Conservation (phyloP, 2,329 filamentous ascomycete genomes). For the Pseudogymnoascus sp. region DNA sequence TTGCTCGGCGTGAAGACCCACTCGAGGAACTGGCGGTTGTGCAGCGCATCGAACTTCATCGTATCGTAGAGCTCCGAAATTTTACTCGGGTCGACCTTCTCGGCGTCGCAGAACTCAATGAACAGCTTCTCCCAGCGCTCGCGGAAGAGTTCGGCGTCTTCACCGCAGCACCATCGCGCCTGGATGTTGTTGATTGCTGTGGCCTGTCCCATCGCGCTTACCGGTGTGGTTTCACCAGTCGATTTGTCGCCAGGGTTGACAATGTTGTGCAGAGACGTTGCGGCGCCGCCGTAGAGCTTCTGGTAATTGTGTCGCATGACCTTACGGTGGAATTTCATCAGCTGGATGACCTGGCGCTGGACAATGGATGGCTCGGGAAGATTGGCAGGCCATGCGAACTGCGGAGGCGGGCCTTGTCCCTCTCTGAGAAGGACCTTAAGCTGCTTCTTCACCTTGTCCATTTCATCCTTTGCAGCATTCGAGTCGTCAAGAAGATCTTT, state of each 20-base stretch:
- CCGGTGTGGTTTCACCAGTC: slow-evolving; percentile 33
- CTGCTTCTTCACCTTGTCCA: slow-evolving; percentile 99
- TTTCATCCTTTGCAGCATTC: slow-evolving; percentile 96
- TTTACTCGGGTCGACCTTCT: slow-evolving; percentile 98
- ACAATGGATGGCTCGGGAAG: slow-evolving; percentile 93
- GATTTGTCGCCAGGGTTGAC: slow-evolving; percentile 39
- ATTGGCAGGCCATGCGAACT: slow-evolving; percentile 96
- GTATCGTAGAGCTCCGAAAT: slow-evolving; percentile 98
- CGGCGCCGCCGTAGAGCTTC: slow-evolving; percentile 62
- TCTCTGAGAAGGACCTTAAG: slow-evolving; percentile 85
- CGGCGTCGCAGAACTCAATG: slow-evolving; percentile 87
- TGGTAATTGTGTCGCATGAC: slow-evolving; percentile 94
- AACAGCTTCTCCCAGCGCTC: slow-evolving; percentile 99
- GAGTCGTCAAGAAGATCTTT: slow-evolving; percentile 96
- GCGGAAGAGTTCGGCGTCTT: slow-evolving; percentile 88
- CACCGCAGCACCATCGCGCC: slow-evolving; percentile 88
- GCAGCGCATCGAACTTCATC: slow-evolving; percentile 98
- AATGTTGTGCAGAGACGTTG: slow-evolving; percentile 52
- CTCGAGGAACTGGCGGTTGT: slow-evolving; percentile 92
- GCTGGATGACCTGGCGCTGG: slow-evolving; percentile 79
- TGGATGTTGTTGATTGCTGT: slow-evolving; percentile 66
- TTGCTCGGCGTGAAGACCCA: slow-evolving; percentile 92
- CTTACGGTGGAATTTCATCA: slow-evolving; percentile 94
- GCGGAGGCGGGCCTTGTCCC: slow-evolving; percentile 84
- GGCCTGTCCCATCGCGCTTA: slow-evolving; percentile 49